phyloP scores from a whole-genome alignment of 1,284 basidiomycete species.

The Fistulina hepatica region DNA sequence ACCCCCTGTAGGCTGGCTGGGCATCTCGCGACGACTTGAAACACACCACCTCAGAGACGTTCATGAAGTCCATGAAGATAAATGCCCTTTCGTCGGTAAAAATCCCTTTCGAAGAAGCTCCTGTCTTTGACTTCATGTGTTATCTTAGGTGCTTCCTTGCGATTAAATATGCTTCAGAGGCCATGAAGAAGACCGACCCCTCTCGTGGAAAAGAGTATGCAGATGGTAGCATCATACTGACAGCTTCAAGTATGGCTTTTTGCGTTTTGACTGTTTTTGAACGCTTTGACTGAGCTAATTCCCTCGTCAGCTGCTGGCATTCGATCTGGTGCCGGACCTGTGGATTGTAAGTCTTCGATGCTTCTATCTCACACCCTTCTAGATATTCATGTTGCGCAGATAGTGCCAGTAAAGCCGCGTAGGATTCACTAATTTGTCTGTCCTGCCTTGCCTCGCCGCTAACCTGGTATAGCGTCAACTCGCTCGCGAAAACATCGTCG shows the following conservation, averaged over 20 bases:
- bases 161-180: conserved; percentile 73
- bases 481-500: conserved; percentile 70
- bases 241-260: conserved; percentile 62
- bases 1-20: conserved; percentile 46
- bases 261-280: conserved; percentile 1
- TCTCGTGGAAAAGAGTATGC: conserved; percentile 56
- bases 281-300: conserved; percentile 5
- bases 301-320: conserved; percentile 68
- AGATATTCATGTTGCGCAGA: conserved; percentile 33
- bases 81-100: conserved; percentile 69
- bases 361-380: conserved; percentile 1
- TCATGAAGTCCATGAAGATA: conserved; percentile 69
- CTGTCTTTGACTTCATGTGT: too few species aligned
- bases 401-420: conserved; percentile 88
- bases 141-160: conserved; percentile 93
- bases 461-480: conserved; percentile 58
- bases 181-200: conserved; percentile 62
- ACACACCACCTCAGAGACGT: conserved; percentile 53
- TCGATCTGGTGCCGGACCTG: conserved; percentile 73
- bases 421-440: conserved; percentile 20
- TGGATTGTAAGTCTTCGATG: conserved; percentile 64
- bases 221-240: conserved; percentile 82
- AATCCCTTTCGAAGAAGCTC: too few species aligned
- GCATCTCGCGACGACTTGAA: conserved; percentile 37
- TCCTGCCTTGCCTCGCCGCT: conserved; percentile 3